Conservation (phyloP, 2,329 filamentous ascomycete genomes). For the Clonostachys solani region DNA sequence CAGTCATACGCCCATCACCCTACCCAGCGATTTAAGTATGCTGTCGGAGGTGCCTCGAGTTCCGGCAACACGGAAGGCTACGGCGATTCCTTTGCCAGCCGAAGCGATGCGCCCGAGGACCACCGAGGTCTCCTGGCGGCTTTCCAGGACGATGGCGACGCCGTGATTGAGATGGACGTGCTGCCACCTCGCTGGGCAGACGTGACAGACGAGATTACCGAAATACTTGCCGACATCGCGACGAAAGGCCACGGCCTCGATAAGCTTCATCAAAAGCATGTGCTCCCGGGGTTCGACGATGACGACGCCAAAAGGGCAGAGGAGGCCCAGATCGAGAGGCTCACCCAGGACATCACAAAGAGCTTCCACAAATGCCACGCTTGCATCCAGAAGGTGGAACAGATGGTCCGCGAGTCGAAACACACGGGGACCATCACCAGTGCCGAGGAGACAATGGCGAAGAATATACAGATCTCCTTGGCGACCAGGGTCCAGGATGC, state of each 20-base stretch:
- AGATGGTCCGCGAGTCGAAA: conserved; percentile 78
- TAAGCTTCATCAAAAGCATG: conserved; percentile 93
- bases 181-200: conserved; percentile 95
- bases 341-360: conserved; percentile 87
- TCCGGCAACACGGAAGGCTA: conserved; percentile 38
- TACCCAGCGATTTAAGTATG: conserved; percentile 74
- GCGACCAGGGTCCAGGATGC: conserved; percentile 87
- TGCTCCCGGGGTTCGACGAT: conserved; percentile 94
- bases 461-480: conserved; percentile 90
- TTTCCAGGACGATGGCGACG: conserved; percentile 84
- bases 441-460: conserved; percentile 92
- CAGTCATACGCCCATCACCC: conserved; percentile 98
- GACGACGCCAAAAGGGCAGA: conserved; percentile 84
- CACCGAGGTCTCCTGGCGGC: conserved; percentile 79
- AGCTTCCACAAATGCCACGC: conserved; percentile 87
- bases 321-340: conserved; percentile 81
- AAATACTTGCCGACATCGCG: conserved; percentile 75
- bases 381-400: conserved; percentile 82
- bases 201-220: conserved; percentile 87
- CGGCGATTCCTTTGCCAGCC: conserved; percentile 52
- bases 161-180: conserved; percentile 97
- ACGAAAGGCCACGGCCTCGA: conserved; percentile 82
- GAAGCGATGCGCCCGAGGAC: conserved; percentile 40
- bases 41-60: conserved; percentile 29
- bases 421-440: conserved; percentile 67